Percentiles rank a stretch among this genome's conserved stretches.
Conservation (phyloP, 1,139 yeast genomes). For the Hyphopichia pseudoburtonii region DNA sequence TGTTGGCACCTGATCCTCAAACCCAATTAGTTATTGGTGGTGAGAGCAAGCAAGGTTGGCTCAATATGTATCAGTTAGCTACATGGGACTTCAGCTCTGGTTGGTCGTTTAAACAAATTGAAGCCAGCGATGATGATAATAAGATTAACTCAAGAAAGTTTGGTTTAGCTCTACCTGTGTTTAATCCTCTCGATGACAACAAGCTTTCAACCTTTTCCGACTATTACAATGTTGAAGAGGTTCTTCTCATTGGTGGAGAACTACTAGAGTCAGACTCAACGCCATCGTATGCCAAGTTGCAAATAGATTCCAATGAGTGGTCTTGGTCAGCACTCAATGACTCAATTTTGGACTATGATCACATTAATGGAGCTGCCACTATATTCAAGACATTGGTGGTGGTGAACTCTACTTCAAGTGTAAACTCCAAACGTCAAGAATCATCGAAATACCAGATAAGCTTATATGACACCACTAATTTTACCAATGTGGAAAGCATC, state of each 20-base stretch:
- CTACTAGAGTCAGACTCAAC: conserved; percentile 14
- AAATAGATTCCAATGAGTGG: conserved; percentile 31
- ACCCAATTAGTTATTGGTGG: conserved; percentile 45
- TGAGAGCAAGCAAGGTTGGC: conserved; percentile 39
- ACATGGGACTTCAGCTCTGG: conserved; percentile 47
- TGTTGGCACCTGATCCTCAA: conserved; percentile 41
- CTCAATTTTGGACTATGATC: conserved; percentile 14
- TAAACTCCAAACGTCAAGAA: conserved; percentile 11
- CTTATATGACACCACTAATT: conserved; percentile 25
- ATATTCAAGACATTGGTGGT: conserved; percentile 43
- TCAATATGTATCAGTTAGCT: conserved; percentile 47
- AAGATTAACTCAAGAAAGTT: conserved; percentile 25
- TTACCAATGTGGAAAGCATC: conserved; percentile 21
- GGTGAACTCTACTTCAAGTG: conserved; percentile 22
- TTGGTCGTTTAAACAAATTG: conserved; percentile 38
- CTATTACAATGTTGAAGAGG: conserved; percentile 23
- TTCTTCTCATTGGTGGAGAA: conserved; percentile 41
- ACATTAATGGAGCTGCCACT: conserved; percentile 43
- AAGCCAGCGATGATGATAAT: conserved; percentile 8
- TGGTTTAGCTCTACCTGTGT: conserved; percentile 38
- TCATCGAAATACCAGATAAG: conserved; percentile 18
- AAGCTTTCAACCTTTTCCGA: conserved; percentile 17
- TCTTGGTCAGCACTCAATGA: conserved; percentile 23
- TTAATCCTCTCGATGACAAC: conserved; percentile 22
- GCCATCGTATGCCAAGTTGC: conserved; percentile 26